Percentiles rank a stretch among this genome's conserved stretches.
Evolutionary conservation across 176 grass and related monocot species (phyloP).

Genomic region (Cocos nucifera): DNA sequence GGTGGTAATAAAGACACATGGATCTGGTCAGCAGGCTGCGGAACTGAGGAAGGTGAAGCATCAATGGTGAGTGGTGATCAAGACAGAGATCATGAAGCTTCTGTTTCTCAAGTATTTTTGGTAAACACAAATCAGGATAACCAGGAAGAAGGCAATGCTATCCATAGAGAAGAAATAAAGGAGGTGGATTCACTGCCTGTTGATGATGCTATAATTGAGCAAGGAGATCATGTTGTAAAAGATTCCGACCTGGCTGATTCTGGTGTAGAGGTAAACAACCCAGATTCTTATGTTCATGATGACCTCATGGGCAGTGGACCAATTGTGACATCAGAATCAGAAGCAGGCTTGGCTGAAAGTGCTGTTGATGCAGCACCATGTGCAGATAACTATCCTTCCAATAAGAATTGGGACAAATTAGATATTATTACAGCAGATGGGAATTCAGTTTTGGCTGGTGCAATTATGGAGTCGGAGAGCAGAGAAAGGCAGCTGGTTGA

Average conservation of each 20-base stretch:
- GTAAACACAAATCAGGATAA: not conserved
- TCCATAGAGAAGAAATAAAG: not conserved
- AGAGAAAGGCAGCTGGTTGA: not conserved
- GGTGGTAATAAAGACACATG: not conserved
- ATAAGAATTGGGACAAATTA: too few relatives aligned
- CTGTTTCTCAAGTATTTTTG: not conserved
- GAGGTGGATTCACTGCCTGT: not conserved
- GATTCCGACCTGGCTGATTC: not conserved
- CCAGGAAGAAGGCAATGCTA: not conserved
- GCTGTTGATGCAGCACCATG: not conserved
- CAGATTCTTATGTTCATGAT: not conserved
- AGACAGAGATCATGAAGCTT: not conserved
- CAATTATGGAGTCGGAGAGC: not conserved
- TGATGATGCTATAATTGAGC: not conserved
- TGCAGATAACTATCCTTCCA: too few relatives aligned
- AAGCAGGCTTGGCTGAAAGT: not conserved
- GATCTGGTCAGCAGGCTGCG: not conserved
- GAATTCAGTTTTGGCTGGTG: too few relatives aligned
- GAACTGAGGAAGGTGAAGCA: not conserved
- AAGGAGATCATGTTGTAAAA: not conserved
- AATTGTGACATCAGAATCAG: not conserved
- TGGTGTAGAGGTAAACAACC: not conserved
- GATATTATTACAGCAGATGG: too few relatives aligned
- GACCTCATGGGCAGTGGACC: not conserved
- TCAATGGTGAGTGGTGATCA: not conserved